These are phyloP conservation scores for Chloridella minuta DNA, from an alignment of 352 stramenopile species.

Conservation along the genomic window DNA sequence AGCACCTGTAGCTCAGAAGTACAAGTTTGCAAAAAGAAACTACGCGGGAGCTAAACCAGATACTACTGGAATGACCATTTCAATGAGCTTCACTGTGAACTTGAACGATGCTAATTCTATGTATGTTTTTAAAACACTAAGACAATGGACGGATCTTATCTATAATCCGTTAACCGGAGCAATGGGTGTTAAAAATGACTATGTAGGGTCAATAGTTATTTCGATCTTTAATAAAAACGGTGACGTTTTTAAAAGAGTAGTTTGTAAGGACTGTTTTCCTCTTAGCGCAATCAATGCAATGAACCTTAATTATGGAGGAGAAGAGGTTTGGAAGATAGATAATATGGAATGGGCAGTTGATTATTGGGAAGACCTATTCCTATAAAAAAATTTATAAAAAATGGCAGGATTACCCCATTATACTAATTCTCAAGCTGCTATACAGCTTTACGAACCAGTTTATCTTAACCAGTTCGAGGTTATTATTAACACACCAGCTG, in stretches of 20 bases:
- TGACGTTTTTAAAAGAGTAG: not conserved
- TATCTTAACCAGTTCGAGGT: not conserved
- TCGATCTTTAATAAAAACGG: not conserved
- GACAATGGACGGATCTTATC: not conserved
- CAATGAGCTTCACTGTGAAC: not conserved
- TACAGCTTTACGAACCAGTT: not conserved
- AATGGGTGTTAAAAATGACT: not conserved
- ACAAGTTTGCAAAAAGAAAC: not conserved
- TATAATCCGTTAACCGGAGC: not conserved
- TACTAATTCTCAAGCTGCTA: no score
- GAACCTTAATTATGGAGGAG: no score
- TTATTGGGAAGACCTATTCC: no score
- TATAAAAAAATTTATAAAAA: no score
- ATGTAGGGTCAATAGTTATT: not conserved
- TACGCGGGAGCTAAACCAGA: not conserved
- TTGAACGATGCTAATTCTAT: not conserved
- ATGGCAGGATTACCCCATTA: no score
- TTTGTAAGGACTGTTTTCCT: not conserved
- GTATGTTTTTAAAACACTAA: not conserved
- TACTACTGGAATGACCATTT: not conserved
- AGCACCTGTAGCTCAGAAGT: not conserved
- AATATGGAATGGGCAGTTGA: no score
- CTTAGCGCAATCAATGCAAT: no score
- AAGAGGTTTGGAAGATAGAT: no score
- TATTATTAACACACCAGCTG: not conserved